Percentiles rank a stretch among this genome's conserved stretches.
These are phyloP conservation scores for Melocanna baccifera DNA, from an alignment of 176 grass and related monocot genomes.

Conservation along the genomic window DNA sequence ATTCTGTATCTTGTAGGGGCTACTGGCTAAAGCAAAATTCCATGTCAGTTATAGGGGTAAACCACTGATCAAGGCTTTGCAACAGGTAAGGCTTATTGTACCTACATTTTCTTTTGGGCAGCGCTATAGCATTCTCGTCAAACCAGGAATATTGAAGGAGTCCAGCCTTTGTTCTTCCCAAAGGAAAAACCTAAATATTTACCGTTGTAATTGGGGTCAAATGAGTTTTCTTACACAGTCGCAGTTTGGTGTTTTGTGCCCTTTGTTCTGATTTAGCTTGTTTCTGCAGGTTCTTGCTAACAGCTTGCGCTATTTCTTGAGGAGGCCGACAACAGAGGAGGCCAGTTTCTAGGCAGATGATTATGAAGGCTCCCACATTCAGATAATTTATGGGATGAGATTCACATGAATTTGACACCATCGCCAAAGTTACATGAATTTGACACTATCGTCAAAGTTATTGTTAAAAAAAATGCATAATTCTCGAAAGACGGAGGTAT, in stretches of 20 bases:
- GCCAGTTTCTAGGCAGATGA: conserved; percentile 62
- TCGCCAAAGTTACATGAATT: conserved; percentile 4
- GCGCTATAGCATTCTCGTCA: background rate
- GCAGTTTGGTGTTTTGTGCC: background rate
- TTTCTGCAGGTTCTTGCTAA: conserved; percentile 76
- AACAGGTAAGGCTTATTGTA: conserved; percentile 54
- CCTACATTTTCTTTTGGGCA: background rate
- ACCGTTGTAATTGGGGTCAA: background rate
- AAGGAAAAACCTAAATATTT: background rate
- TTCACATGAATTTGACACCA: conserved; percentile 2
- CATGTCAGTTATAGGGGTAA: conserved; percentile 88
- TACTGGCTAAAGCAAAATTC: conserved; percentile 95
- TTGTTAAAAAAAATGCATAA: background rate
- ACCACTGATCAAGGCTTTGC: conserved; percentile 54
- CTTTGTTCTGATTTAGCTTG: conserved; percentile 21
- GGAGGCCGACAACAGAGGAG: conserved; percentile 86
- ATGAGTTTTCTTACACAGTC: background rate
- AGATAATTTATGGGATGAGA: background rate
- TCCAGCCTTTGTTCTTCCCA: background rate
- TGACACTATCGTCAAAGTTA: background rate
- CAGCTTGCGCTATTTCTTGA: conserved; percentile 95
- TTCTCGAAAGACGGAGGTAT: conserved; percentile 22
- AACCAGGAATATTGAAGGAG: background rate
- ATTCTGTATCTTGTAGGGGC: conserved; percentile 52
- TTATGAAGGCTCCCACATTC: background rate